Evolutionary conservation across 2,329 filamentous ascomycete species (phyloP).

Genomic region (Fusarium siculi): DNA sequence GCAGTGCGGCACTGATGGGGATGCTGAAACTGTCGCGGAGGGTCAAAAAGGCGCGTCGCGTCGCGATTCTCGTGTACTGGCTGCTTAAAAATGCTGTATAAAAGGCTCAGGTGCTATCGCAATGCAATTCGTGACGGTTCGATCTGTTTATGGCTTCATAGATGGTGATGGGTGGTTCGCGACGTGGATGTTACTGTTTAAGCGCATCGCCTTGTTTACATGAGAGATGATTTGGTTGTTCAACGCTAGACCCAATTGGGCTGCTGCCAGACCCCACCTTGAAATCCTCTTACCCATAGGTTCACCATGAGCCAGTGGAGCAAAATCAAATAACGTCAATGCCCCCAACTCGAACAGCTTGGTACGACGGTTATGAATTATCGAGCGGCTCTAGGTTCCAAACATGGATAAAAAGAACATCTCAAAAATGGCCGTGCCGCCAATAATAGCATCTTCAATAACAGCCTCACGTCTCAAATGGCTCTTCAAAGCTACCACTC

Average conservation of each 20-base stretch:
- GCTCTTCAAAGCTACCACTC: not conserved
- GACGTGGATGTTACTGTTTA: slow-evolving; percentile 41
- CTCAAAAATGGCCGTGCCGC: not conserved
- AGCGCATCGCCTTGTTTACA: slow-evolving; percentile 47
- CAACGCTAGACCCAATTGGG: slow-evolving; percentile 36
- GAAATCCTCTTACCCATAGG: not conserved
- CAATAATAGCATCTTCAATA: not conserved
- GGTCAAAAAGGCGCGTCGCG: slow-evolving; percentile 34
- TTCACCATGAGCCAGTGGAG: slow-evolving; percentile 1
- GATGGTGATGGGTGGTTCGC: slow-evolving; percentile 40
- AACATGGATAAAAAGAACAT: not conserved
- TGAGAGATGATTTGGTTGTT: slow-evolving; percentile 39
- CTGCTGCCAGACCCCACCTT: slow-evolving; percentile 27
- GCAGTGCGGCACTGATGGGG: slow-evolving; percentile 14
- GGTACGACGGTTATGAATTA: not conserved
- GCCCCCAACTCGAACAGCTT: not conserved
- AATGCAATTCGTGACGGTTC: slow-evolving; percentile 30
- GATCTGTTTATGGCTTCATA: slow-evolving; percentile 16
- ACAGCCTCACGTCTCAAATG: not conserved
- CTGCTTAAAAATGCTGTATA: not conserved
- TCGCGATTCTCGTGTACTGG: slow-evolving; percentile 13
- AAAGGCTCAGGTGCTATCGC: not conserved
- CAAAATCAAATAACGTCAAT: slow-evolving; percentile 24
- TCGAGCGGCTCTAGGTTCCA: not conserved
- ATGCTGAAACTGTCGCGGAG: slow-evolving; percentile 26